phyloP scores from a whole-genome alignment of 1,284 basidiomycete species.

The Cryptococcus amylolentus region DNA sequence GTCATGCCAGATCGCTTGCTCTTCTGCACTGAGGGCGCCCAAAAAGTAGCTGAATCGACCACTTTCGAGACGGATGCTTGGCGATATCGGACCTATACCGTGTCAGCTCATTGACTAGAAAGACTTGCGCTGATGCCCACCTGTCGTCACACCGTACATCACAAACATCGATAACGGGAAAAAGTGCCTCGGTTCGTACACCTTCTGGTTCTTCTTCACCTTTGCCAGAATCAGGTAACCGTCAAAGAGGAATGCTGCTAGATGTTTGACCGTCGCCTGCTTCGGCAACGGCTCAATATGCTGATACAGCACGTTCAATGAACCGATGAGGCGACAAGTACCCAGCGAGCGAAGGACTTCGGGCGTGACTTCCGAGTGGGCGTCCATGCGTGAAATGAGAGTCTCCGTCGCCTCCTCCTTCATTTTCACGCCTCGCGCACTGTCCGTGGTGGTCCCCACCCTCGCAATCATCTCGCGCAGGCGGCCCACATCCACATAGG shows the following conservation, averaged over 20 bases:
- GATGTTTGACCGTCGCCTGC: conserved; percentile 71
- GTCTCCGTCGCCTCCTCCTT: conserved; percentile 65
- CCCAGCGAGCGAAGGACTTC: conserved; percentile 67
- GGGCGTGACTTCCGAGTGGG: conserved; percentile 42
- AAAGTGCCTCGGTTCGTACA: conserved; percentile 83
- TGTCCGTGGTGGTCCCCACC: conserved; percentile 58
- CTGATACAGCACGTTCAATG: conserved; percentile 76
- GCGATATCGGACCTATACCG: no score
- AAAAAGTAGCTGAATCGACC: no score
- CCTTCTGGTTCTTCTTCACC: conserved; percentile 65
- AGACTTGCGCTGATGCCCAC: conserved; percentile 48
- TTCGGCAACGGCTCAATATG: conserved; percentile 49
- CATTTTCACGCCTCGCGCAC: conserved; percentile 58
- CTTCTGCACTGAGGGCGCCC: no score
- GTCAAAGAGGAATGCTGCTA: conserved; percentile 80
- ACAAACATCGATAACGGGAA: conserved; percentile 70
- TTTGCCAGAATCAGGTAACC: conserved; percentile 84
- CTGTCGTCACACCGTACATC: conserved; percentile 64
- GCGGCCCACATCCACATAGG: conserved; percentile 32
- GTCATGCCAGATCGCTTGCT: no score
- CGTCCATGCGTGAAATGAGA: conserved; percentile 63
- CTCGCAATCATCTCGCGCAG: conserved; percentile 56
- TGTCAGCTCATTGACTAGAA: background rate
- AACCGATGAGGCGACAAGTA: conserved; percentile 69
- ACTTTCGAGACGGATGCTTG: no score